phyloP scores from a whole-genome alignment of 495 filamentous ascomycete genomes.

The Hapsidospora chrysogenum region DNA sequence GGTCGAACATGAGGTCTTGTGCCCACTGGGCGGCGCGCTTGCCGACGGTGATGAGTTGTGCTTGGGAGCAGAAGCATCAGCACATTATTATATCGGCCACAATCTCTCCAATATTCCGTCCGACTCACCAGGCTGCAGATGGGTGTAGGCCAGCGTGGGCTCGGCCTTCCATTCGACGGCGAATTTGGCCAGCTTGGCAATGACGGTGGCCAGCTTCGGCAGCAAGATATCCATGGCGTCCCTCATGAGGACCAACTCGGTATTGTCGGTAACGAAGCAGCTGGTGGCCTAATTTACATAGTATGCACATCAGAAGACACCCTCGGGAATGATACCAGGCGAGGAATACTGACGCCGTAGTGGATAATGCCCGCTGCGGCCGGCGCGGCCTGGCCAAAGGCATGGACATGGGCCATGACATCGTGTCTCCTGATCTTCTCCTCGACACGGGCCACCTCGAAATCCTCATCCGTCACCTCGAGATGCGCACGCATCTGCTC shows the following conservation, averaged over 20 bases:
- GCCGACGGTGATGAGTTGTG: constrained; percentile 79
- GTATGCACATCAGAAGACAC: background rate
- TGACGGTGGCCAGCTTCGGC: constrained; percentile 71
- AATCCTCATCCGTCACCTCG: constrained; percentile 62
- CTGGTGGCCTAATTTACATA: constrained; percentile 26
- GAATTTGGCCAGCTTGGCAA: constrained; percentile 64
- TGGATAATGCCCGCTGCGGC: constrained; percentile 82
- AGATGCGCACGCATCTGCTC: constrained; percentile 58
- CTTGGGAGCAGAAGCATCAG: too few species aligned
- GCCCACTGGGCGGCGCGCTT: constrained; percentile 47
- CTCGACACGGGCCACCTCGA: constrained; percentile 58
- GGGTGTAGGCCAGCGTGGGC: constrained; percentile 64
- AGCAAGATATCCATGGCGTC: constrained; percentile 61
- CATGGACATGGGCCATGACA: constrained; percentile 59
- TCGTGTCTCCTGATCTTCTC: constrained; percentile 55
- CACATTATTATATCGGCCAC: too few species aligned
- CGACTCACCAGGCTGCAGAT: constrained; percentile 43
- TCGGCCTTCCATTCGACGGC: constrained; percentile 54
- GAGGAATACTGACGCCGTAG: too few species aligned
- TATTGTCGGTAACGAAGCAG: constrained; percentile 66
- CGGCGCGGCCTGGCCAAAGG: constrained; percentile 51
- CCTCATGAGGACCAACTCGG: constrained; percentile 70
- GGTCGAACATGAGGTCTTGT: constrained; percentile 76
- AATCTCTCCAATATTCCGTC: too few species aligned
- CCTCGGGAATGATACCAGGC: constrained; percentile 11